phyloP scores from a whole-genome alignment of 805 yeast genomes.

The Ogataea trehalophila region DNA sequence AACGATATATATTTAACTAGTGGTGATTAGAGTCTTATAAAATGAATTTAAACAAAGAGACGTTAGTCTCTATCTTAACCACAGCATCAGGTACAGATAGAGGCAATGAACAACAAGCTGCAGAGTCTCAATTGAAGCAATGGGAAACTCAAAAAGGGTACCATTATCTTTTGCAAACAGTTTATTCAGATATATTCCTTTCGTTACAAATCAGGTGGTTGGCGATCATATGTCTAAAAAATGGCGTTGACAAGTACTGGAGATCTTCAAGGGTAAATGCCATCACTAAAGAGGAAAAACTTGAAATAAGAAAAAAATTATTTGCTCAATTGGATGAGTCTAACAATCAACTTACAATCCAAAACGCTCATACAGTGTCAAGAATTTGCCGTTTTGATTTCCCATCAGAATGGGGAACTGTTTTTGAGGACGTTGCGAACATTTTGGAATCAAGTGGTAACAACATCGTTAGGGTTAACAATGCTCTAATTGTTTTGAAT shows the following conservation, averaged over 20 bases:
- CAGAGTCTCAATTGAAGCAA: conserved; percentile 61
- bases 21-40: too few species aligned
- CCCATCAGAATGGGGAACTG: conserved; percentile 79
- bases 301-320: conserved; percentile 50
- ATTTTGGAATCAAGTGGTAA: conserved; percentile 41
- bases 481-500: conserved; percentile 61
- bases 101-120: conserved; percentile 49
- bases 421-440: conserved; percentile 60
- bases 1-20: too few species aligned
- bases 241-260: conserved; percentile 85
- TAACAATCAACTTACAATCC: conserved; percentile 69
- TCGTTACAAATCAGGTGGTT: conserved; percentile 77
- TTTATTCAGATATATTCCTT: conserved; percentile 54
- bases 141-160: conserved; percentile 59
- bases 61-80: conserved; percentile 36
- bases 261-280: conserved; percentile 54
- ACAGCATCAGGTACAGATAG: conserved; percentile 49
- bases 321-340: conserved; percentile 59
- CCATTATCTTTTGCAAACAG: conserved; percentile 34
- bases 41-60: conserved; percentile 23
- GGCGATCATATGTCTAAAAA: conserved; percentile 82
- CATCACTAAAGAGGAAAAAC: conserved; percentile 64
- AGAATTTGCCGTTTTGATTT: conserved; percentile 79
- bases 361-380: conserved; percentile 80
- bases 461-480: conserved; percentile 52